phyloP scores from a whole-genome alignment of 2,329 filamentous ascomycete species.

The Ophiocordyceps camponoti-leonardi region DNA sequence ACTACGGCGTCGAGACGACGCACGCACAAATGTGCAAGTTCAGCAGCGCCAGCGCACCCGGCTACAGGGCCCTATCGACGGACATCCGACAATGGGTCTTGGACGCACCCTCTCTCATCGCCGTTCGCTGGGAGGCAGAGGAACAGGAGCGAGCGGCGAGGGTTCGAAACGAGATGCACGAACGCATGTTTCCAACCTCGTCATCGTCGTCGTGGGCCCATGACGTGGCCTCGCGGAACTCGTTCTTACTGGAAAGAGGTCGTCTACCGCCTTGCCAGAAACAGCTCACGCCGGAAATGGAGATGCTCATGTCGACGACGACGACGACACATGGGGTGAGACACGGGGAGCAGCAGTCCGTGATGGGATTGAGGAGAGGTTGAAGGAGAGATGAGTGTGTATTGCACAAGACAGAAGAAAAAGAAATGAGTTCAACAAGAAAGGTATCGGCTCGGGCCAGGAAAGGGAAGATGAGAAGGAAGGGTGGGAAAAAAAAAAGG shows the following conservation, averaged over 20 bases:
- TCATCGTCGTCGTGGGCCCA: too few relatives aligned
- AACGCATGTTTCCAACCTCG: constrained; percentile 18
- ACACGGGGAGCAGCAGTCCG: too few relatives aligned
- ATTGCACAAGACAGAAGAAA: too few relatives aligned
- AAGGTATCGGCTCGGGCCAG: background rate
- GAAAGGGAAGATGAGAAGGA: background rate
- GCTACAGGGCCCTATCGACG: constrained; percentile 37
- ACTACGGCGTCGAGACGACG: constrained; percentile 59
- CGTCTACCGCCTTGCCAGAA: too few relatives aligned
- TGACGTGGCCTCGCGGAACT: too few relatives aligned
- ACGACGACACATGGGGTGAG: too few relatives aligned
- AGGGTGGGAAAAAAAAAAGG: background rate
- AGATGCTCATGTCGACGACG: too few relatives aligned
- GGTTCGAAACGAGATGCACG: constrained; percentile 25
- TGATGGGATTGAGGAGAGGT: too few relatives aligned
- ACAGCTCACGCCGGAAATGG: too few relatives aligned
- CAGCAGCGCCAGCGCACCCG: constrained; percentile 42
- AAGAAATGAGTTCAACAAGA: too few relatives aligned
- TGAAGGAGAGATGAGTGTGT: too few relatives aligned
- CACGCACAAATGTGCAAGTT: constrained; percentile 62
- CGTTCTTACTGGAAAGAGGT: too few relatives aligned
- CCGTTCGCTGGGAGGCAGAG: constrained; percentile 42
- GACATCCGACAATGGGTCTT: constrained; percentile 32
- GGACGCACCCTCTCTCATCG: constrained; percentile 36
- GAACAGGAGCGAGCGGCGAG: constrained; percentile 30